Evolutionary conservation across 1,139 yeast genomes (phyloP), one percentile per base, ranked within the genome.

Genomic region (Martiniozyma asiatica): DNA sequence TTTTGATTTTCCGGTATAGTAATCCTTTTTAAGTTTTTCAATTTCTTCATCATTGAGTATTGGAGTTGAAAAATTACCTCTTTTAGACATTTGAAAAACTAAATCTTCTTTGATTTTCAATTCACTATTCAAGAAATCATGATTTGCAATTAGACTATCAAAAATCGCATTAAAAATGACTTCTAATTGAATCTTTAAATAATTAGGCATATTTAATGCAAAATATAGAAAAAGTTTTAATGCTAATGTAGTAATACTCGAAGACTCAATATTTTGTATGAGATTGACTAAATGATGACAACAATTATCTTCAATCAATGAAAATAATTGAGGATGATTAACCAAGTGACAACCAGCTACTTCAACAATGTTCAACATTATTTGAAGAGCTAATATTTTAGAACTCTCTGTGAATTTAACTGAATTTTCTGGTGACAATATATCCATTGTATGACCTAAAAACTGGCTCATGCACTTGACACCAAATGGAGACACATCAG

Each of bases 321-420:
- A 66, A 48, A 84, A 64, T 30, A 87, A 58, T 2, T 79, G 65
- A 2, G 78, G 73, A 45, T 81, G 89, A 9, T 61, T 53, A 1
- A 79, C 70, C 32, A 89, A 64, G 24, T 67, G 68, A 26, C 59
- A 55, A 3, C 96, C 96, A 6, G 89, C 64, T 8, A 84, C 77
- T 51, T 89, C 97, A 34, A 89, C 65, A 1, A 93, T 82, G 1
- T 78, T 75, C 32, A 74, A 76, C 24, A 92, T 63, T 27, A 89
- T 65, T 26, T 75, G 68, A 21, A 92, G 58, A 0, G 95, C 92
- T 58, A 89, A 74, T 10, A 81, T 77, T 34, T 94, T 67, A 1
- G 96, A 78, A 21, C 84, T 68, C 49, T 87, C 95, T 43, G 92
- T 81, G 45, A 84, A 92, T 47, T 80, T 89, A 44, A 72, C 72